A percentile compares a stretch with the other conserved stretches of the same genome.
Conservation (phyloP, 345 rosid genomes). For the Eucalyptus viminalis region DNA sequence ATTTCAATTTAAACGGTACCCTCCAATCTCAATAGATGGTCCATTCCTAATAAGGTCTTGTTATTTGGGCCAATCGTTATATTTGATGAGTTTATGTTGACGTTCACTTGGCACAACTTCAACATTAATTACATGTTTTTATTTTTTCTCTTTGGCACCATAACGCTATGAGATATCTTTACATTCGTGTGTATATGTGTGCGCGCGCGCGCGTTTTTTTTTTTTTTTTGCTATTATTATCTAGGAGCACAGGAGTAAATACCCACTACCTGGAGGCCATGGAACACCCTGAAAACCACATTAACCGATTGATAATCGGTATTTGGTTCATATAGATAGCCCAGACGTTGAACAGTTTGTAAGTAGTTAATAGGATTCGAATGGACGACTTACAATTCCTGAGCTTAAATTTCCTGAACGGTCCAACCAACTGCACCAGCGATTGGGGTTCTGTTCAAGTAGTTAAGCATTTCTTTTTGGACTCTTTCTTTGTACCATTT, state of each 20-base stretch:
- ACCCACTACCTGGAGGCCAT: neutral
- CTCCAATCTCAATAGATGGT: neutral
- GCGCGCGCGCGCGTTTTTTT: neutral
- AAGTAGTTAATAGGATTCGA: neutral
- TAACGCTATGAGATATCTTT: neutral
- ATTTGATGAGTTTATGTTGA: neutral
- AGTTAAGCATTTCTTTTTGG: neutral
- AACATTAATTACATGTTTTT: neutral
- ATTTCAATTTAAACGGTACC: neutral
- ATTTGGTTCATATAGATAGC: neutral
- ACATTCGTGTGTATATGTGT: neutral
- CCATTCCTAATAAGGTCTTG: neutral
- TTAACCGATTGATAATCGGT: neutral
- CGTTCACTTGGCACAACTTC: neutral
- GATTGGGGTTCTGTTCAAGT: neutral
- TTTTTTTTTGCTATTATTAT: neutral
- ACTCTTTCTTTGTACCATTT: neutral
- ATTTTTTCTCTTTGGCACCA: neutral
- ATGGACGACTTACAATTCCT: neutral
- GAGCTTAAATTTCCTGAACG: neutral
- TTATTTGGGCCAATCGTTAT: neutral
- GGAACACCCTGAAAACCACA: neutral
- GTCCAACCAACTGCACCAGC: neutral
- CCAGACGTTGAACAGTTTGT: neutral
- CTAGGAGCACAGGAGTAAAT: neutral